Evolutionary conservation across 1,284 basidiomycete genomes (phyloP).

Genomic region (Cryptococcus sp.): DNA sequence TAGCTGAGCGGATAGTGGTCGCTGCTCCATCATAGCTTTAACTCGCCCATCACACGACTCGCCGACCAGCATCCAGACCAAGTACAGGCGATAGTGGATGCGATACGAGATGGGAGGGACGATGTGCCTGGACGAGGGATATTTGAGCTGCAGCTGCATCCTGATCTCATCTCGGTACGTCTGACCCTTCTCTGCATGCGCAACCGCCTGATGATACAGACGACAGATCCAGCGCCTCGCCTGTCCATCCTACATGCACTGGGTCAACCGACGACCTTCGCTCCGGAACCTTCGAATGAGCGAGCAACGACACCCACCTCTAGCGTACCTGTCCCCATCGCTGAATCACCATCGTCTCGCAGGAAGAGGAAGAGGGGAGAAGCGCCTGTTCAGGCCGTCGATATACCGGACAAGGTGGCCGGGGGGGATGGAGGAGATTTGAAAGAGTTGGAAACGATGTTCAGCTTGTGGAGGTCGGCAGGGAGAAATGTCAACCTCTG

Average conservation of each 20-base stretch:
- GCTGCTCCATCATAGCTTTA: conserved; percentile 22
- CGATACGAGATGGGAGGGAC: not conserved
- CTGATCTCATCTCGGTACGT: conserved; percentile 16
- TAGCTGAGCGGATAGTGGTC: conserved; percentile 20
- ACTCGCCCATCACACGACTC: conserved; percentile 22
- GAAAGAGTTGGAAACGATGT: conserved; percentile 30
- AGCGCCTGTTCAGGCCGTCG: not conserved
- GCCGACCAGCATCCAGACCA: conserved; percentile 4
- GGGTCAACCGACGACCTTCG: conserved; percentile 1
- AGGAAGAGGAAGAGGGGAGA: not conserved
- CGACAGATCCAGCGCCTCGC: conserved; percentile 22
- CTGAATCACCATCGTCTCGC: not conserved
- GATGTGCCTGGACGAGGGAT: conserved; percentile 15
- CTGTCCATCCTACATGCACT: conserved; percentile 25
- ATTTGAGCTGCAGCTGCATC: conserved; percentile 12
- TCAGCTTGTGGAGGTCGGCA: conserved; percentile 31
- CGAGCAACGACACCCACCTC: not conserved
- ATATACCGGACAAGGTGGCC: not conserved
- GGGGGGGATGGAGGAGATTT: conserved; percentile 14
- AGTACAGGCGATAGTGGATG: conserved; percentile 10
- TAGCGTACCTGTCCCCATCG: not conserved
- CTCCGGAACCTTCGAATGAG: not conserved
- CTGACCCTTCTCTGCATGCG: too few relatives aligned
- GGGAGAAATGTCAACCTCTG: conserved; percentile 40
- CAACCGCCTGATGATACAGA: conserved; percentile 8